Conservation (phyloP, 306 rosid genomes). For the Medicago lupulina region DNA sequence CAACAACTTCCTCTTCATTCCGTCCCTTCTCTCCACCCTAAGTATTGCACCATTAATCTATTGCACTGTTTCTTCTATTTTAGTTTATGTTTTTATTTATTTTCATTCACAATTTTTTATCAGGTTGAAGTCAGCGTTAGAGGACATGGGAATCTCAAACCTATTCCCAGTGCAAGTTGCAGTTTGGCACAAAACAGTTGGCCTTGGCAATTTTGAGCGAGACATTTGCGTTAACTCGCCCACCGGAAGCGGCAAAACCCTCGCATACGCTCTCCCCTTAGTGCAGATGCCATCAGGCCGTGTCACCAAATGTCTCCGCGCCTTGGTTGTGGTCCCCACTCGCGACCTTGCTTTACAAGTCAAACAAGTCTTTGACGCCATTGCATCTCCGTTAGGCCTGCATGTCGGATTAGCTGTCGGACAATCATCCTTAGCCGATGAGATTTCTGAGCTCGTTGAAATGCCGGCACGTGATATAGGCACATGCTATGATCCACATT, state of each 20-base stretch:
- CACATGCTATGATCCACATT: constrained; percentile 63
- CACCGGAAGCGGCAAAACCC: constrained; percentile 93
- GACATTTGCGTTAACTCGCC: constrained; percentile 91
- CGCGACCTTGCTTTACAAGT: constrained; percentile 96
- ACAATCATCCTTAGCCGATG: constrained; percentile 82
- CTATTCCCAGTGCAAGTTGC: constrained; percentile 86
- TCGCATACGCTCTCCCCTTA: constrained; percentile 91
- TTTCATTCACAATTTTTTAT: constrained; percentile 2
- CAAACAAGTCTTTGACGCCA: constrained; percentile 58
- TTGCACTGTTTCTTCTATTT: neutral
- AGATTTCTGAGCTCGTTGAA: constrained; percentile 65
- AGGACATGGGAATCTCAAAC: constrained; percentile 60
- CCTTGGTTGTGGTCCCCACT: constrained; percentile 86
- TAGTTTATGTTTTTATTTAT: neutral
- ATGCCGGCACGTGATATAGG: constrained; percentile 66
- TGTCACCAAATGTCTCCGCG: constrained; percentile 65
- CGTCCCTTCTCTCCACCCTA: constrained; percentile 66
- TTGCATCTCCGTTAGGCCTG: constrained; percentile 80
- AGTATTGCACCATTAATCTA: neutral
- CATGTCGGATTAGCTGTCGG: constrained; percentile 90
- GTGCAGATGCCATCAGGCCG: constrained; percentile 71
- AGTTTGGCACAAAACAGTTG: constrained; percentile 86
- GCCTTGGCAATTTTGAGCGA: constrained; percentile 84
- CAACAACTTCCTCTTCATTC: constrained; percentile 55
- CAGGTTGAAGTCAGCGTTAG: constrained; percentile 71